Evolutionary conservation across 306 rosid species (phyloP), one percentile per base, ranked within the genome.

Genomic region (Astragalus membranaceus): DNA sequence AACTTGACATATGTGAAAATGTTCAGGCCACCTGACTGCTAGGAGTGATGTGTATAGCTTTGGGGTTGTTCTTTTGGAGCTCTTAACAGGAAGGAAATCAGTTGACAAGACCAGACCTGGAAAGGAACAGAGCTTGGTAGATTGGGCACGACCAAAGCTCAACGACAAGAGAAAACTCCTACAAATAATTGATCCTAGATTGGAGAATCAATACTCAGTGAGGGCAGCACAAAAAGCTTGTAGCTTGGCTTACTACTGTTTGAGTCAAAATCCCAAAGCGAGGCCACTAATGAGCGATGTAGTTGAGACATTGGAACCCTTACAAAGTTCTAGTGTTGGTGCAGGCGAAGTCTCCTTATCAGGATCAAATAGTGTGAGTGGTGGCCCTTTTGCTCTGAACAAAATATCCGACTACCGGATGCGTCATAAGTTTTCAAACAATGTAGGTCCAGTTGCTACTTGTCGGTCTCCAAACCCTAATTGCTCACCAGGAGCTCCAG

Each of bases 231-330:
- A 91, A 88, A 95, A 95, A 79, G 99, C 99, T 39, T 95, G 99
- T 85, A 95, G 99, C 87, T 75, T 95, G 80, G 99, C 99, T 54
- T 95, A 95, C 88, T 95, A 95, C 73, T 95, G 99, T 56, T 73
- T 95, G 83, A 95, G 95, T 82, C 99, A 95, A 79, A 95, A 95
- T 76, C 99, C 99, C 59, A 95, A 95, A 85, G 99, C 97, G 20
- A 89, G 99, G 81, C 99, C 99, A n/a, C 76, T 95, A 79, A 95
- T 95, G 99, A 91, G 99, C 6, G 99, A 95, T 60, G 97, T 95
- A 7, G 99, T 95, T 4, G 99, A 95, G 85, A 95, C 99, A 42
- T 75, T 95, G 78, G 99, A 95, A 68, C 99, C 99, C 42, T 72
- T 95, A 59, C 99, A 95, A 85, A 86, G 96, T 78, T 79, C 87